phyloP scores from a whole-genome alignment of 495 filamentous ascomycete genomes.

The Lepraria neglecta region DNA sequence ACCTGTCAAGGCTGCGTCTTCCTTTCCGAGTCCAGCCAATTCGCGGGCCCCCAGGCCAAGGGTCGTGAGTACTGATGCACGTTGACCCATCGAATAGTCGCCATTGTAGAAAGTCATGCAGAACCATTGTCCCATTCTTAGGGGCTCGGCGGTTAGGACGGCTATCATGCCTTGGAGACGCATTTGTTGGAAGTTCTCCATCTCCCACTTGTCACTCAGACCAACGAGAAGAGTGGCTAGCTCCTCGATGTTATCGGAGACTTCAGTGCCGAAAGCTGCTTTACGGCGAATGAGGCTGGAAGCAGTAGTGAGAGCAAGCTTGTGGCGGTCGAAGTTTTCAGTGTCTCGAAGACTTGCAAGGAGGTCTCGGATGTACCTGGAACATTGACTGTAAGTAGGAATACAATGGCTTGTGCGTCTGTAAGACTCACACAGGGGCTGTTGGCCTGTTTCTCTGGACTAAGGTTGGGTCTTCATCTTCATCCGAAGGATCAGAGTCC shows the following conservation, averaged over 20 bases:
- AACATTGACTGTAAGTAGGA: not conserved
- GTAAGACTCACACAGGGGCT: constrained; percentile 63
- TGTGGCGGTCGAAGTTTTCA: constrained; percentile 77
- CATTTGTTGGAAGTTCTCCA: constrained; percentile 68
- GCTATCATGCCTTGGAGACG: constrained; percentile 81
- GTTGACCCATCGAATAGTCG: constrained; percentile 79
- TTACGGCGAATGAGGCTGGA: constrained; percentile 81
- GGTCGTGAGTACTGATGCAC: constrained; percentile 71
- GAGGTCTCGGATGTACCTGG: constrained; percentile 78
- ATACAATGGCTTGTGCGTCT: not conserved
- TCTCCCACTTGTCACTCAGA: constrained; percentile 71
- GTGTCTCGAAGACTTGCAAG: constrained; percentile 69
- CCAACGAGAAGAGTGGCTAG: constrained; percentile 69
- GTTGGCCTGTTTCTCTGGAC: constrained; percentile 74
- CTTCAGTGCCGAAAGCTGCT: constrained; percentile 77
- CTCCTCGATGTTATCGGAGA: constrained; percentile 75
- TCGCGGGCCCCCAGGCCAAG: constrained; percentile 83
- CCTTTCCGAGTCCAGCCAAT: constrained; percentile 69
- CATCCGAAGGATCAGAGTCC: constrained; percentile 86
- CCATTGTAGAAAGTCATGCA: constrained; percentile 81
- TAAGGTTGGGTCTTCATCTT: constrained; percentile 84
- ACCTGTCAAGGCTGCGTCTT: constrained; percentile 44
- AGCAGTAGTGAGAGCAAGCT: constrained; percentile 69
- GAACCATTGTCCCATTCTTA: constrained; percentile 76
- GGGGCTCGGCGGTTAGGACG: constrained; percentile 66